phyloP scores from a whole-genome alignment of 2,329 filamentous ascomycete species.

The Volutella citrinella region DNA sequence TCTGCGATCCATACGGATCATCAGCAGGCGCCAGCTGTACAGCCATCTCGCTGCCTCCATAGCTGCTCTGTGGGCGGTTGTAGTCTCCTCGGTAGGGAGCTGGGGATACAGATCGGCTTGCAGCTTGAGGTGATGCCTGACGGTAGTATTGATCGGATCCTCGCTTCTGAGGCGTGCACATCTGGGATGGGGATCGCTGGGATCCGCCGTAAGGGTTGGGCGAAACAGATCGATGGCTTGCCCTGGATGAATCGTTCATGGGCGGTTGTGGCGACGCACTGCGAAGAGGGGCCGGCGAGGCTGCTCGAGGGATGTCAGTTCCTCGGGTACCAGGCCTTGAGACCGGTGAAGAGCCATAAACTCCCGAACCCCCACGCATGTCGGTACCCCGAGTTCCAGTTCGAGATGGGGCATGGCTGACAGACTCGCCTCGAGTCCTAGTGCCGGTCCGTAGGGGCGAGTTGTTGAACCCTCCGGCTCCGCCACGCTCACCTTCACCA shows the following conservation, averaged over 20 bases:
- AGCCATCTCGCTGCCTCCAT: slow-evolving; percentile 57
- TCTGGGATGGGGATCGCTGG: slow-evolving; percentile 35
- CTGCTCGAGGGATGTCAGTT: slow-evolving; percentile 55
- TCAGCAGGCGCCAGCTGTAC: slow-evolving; percentile 62
- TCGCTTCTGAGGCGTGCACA: slow-evolving; percentile 40
- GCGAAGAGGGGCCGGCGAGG: slow-evolving; percentile 68
- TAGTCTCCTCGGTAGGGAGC: slow-evolving; percentile 46
- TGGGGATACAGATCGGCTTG: slow-evolving; percentile 46
- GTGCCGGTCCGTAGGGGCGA: slow-evolving; percentile 23
- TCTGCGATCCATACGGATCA: slow-evolving; percentile 57
- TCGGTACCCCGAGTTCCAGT: slow-evolving; percentile 33
- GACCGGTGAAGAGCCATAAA: slow-evolving; percentile 34
- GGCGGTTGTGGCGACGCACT: slow-evolving; percentile 61
- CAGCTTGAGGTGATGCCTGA: slow-evolving; percentile 49
- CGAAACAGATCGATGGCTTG: slow-evolving; percentile 48
- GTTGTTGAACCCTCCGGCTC: slow-evolving; percentile 23
- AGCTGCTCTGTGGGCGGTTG: slow-evolving; percentile 49
- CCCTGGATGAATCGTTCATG: slow-evolving; percentile 42
- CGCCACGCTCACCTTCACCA: slow-evolving; percentile 37
- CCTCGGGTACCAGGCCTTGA: slow-evolving; percentile 59
- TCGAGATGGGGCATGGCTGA: slow-evolving; percentile 32
- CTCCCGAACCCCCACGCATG: slow-evolving; percentile 25
- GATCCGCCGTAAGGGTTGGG: slow-evolving; percentile 60
- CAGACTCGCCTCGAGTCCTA: slow-evolving; percentile 13
- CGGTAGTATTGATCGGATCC: slow-evolving; percentile 51